Evolutionary conservation across 768 basidiomycete species (phyloP).

Genomic region (Lentinus brumalis): DNA sequence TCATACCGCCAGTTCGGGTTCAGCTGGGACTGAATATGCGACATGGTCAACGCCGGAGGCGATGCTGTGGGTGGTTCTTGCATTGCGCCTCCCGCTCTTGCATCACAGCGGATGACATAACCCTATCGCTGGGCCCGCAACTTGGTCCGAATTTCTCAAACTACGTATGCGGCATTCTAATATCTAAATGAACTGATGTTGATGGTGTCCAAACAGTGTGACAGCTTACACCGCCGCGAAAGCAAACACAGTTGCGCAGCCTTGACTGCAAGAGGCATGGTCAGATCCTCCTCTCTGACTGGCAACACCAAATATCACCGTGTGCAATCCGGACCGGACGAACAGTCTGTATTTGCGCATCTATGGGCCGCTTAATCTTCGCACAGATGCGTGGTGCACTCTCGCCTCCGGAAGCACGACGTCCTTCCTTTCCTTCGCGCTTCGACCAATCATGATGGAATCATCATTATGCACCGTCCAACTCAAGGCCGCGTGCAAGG

Average conservation of each 20-base stretch:
- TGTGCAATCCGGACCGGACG: not conserved
- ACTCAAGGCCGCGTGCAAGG: not conserved
- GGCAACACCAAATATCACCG: conserved; percentile 3
- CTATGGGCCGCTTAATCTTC: not conserved
- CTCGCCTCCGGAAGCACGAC: not conserved
- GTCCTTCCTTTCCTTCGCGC: not conserved
- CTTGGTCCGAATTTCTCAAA: not conserved
- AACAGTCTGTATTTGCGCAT: not conserved
- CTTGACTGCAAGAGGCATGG: conserved; percentile 3
- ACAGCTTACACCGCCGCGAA: conserved; percentile 2
- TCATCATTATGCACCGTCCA: not conserved
- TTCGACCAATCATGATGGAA: conserved; percentile 11
- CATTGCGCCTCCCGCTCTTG: not conserved
- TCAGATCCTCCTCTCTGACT: not conserved
- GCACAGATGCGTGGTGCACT: not conserved
- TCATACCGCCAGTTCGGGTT: not conserved
- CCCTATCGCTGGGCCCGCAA: conserved; percentile 2
- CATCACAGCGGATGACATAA: conserved; percentile 16
- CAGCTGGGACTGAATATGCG: not conserved
- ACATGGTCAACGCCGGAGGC: conserved; percentile 11
- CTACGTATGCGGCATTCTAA: not conserved
- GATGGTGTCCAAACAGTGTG: conserved; percentile 4
- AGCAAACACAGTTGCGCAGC: not conserved
- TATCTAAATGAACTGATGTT: conserved; percentile 7
- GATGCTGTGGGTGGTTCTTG: conserved; percentile 15